Percentiles rank a stretch among this genome's conserved stretches.
phyloP scores from a whole-genome alignment of 208 protist species.

The Trypanosomatidae sp. region DNA sequence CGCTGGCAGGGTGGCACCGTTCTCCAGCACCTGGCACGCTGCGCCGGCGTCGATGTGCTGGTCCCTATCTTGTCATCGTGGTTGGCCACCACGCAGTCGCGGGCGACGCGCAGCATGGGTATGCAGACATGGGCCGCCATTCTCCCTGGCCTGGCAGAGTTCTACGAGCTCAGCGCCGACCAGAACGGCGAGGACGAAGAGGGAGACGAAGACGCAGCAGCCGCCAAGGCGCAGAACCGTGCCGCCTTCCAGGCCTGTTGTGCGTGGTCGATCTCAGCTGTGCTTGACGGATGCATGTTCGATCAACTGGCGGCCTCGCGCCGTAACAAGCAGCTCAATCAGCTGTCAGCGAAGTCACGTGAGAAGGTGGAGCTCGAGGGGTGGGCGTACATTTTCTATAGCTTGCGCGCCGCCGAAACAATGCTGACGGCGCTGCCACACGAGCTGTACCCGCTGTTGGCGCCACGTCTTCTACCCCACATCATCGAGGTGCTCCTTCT shows the following conservation, averaged over 20 bases:
- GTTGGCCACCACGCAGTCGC: constrained; percentile 44
- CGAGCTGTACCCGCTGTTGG: constrained; percentile 48
- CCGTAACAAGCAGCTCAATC: constrained; percentile 22
- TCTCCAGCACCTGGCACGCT: constrained; percentile 55
- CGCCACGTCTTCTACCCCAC: constrained; percentile 42
- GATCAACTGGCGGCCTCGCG: constrained; percentile 50
- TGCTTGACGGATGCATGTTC: constrained; percentile 64
- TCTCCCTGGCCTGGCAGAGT: constrained; percentile 40
- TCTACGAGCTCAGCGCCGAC: constrained; percentile 18
- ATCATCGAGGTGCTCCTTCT: constrained; percentile 45
- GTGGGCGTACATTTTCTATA: constrained; percentile 84
- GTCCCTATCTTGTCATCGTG: constrained; percentile 67
- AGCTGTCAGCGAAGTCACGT: constrained; percentile 38
- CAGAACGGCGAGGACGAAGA: constrained; percentile 4
- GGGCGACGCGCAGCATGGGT: constrained; percentile 55
- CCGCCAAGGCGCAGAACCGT: constrained; percentile 26
- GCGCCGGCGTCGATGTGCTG: constrained; percentile 78
- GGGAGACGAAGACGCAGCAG: constrained; percentile 12
- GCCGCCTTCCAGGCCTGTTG: constrained; percentile 52
- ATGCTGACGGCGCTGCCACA: constrained; percentile 47
- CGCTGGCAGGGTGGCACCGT: constrained; percentile 57
- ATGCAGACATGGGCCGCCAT: constrained; percentile 76
- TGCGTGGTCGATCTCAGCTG: constrained; percentile 55
- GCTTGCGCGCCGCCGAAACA: constrained; percentile 70
- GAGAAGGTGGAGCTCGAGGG: constrained; percentile 64